Evolutionary conservation across 2,329 filamentous ascomycete genomes (phyloP).

Genomic region (Cladophialophora immunda): DNA sequence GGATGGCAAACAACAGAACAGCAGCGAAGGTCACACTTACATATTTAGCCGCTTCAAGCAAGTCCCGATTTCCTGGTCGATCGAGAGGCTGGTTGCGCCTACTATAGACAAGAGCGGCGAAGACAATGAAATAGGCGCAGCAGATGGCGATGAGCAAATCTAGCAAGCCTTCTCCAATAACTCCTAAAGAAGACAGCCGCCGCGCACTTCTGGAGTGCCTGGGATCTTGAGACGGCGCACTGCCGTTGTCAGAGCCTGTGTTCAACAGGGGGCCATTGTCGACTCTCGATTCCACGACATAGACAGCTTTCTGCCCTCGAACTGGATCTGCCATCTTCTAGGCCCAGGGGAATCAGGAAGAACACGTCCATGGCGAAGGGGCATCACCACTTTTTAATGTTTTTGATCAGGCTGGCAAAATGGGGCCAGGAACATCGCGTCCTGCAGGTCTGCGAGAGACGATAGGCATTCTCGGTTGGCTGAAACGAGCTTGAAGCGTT

Average conservation of each 20-base stretch:
- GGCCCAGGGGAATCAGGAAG: background rate
- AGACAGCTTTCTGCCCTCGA: background rate
- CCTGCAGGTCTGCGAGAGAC: background rate
- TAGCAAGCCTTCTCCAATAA: conserved; percentile 6
- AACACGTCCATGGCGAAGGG: background rate
- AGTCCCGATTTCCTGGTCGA: conserved; percentile 4
- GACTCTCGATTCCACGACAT: background rate
- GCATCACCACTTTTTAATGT: background rate
- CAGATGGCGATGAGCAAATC: conserved; percentile 5
- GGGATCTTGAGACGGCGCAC: conserved; percentile 6
- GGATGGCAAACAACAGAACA: background rate
- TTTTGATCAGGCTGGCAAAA: background rate
- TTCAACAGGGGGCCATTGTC: conserved; percentile 7
- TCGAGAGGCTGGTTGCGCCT: conserved; percentile 15
- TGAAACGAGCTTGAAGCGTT: background rate
- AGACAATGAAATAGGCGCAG: conserved; percentile 18
- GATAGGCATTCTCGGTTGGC: background rate
- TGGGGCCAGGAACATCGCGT: background rate
- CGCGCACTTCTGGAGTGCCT: conserved; percentile 4
- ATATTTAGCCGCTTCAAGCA: conserved; percentile 20
- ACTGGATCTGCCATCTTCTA: background rate
- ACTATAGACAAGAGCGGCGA: conserved; percentile 13
- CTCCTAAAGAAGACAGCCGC: background rate
- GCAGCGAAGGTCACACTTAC: conserved; percentile 2
- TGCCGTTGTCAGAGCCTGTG: background rate